Base-by-base conservation (phyloP, 1,284 basidiomycete species). In the Phylloporus sp. region DNA sequence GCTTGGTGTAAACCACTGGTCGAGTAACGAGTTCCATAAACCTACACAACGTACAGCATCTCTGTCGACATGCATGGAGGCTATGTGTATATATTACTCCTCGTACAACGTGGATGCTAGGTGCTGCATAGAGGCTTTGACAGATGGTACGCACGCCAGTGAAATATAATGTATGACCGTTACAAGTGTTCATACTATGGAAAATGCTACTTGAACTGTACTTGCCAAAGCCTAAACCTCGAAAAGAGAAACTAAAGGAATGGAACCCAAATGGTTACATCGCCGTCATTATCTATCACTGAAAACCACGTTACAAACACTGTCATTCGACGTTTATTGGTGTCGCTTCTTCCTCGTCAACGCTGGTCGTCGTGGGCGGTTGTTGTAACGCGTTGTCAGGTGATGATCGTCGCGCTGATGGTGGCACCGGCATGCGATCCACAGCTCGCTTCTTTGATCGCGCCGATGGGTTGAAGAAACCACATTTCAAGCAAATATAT, bases 401-500 rank as follows among this genome's bases (percentile, higher is more conserved):
- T n/a, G 75, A 67, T 43, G 45, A 17, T 27, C 32, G 55, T 60
- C 60, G 69, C 29, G 43, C 29, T 55, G 65, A 66, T 23, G 78
- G 73, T 23, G 76, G 78, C 43, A 79, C 78, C 47, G 79, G 77
- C 5, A 70, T 71, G 66, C 69, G 78, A 32, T 65, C 70, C 60
- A 62, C 66, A 60, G 67, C 65, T 55, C 53, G 70, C 62, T 80
- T 82, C 68, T 83, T 82, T 19, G 84, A 81, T 70, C 85, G 84
- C 20, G 81, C 80, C 0, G 89, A 87, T 0, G 86, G 82, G 73
- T 94, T 94, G 79, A 94, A 91, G 74, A 88, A 85, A 20, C 89
- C 89, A 75, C 93, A 94, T 74, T 91, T 90, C 0, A 89, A 90
- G 74, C 93, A 94, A 58, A 88, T 80, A 73, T 93, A 94, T 80